These are phyloP conservation scores for Periconia sp. DNA, from an alignment of 2,329 filamentous ascomycete genomes.

Conservation along the genomic window DNA sequence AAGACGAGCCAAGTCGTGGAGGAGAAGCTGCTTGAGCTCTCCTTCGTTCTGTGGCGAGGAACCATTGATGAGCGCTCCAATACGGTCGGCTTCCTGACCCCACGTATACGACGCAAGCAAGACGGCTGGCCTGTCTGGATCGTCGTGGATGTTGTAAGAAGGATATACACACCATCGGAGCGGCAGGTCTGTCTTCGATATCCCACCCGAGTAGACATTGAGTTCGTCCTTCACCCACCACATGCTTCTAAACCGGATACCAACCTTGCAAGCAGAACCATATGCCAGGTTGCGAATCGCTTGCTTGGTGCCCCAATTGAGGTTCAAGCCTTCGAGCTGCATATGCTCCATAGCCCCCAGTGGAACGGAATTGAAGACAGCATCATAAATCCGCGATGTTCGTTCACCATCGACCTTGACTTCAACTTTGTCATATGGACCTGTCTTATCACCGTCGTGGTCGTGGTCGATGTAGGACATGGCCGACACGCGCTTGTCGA, in stretches of 20 bases:
- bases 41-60: slow-evolving; percentile 17
- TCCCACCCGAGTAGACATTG: slow-evolving; percentile 31
- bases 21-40: slow-evolving; percentile 27
- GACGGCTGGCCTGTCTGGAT: slow-evolving; percentile 23
- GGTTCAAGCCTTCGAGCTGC: slow-evolving; percentile 20
- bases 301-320: slow-evolving; percentile 24
- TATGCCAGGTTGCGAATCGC: slow-evolving; percentile 39
- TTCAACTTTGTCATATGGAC: not conserved
- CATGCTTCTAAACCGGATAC: slow-evolving; percentile 38
- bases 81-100: slow-evolving; percentile 39
- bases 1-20: slow-evolving; percentile 31
- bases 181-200: slow-evolving; percentile 33
- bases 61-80: slow-evolving; percentile 28
- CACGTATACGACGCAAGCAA: slow-evolving; percentile 44
- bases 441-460: not conserved
- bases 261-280: slow-evolving; percentile 37
- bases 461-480: not conserved
- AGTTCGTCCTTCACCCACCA: slow-evolving; percentile 34
- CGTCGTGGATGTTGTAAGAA: slow-evolving; percentile 37
- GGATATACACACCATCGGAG: slow-evolving; percentile 42
- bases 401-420: not conserved
- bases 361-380: slow-evolving; percentile 37
- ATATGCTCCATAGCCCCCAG: slow-evolving; percentile 34
- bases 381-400: slow-evolving; percentile 12
- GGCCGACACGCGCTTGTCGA: slow-evolving; percentile 16